Evolutionary conservation across 23 red algal species (phyloP), one percentile per base, ranked within the genome.

Genomic region (Gracilaria domingensis): DNA sequence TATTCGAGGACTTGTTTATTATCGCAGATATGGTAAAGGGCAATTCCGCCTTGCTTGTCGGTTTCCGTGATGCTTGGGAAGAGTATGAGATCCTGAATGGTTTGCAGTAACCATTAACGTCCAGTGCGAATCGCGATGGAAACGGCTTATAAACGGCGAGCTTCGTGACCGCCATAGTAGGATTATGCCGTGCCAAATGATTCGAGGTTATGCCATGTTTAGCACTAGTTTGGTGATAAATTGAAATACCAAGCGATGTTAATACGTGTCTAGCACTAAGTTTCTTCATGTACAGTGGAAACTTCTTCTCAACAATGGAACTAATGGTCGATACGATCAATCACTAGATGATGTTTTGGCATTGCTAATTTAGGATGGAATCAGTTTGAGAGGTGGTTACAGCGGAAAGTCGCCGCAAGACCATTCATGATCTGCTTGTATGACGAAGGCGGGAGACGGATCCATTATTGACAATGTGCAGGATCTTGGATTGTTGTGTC

Each of bases 51-150:
- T 87, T 13, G 75, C 44, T 42, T 87, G 83, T 66, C 83, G 6
- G 83, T 87, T 24, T 87, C 83, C 11, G 83, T 87, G n/a, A 87
- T 44, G 83, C 75, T 8, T 87, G 83, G 83, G 83, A 87, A 49
- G 83, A 87, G 23, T 87, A 87, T 49, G 83, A 87, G n/a, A 72
- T 6, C 83, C 83, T 23, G 83, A 87, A 74, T 87, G 83, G 83
- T 87, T 87, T 49, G 83, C 65, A 13, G 75, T 29, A 87, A 75
- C 54, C 83, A 87, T 23, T 65, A 64, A 28, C 83, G 65, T n/a
- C 83, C 83, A 32, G 75, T 75, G 9, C 65, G 65, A 2, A 65
- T 75, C 28, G 83, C 83, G 13, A 75, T 87, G 65, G 23, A 65
- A 23, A 64, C 83, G n/a, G 61, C 83, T 8, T 54, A 87, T 51